Evolutionary conservation across 1,284 basidiomycete species (phyloP).

Genomic region (Puccinia polysora): DNA sequence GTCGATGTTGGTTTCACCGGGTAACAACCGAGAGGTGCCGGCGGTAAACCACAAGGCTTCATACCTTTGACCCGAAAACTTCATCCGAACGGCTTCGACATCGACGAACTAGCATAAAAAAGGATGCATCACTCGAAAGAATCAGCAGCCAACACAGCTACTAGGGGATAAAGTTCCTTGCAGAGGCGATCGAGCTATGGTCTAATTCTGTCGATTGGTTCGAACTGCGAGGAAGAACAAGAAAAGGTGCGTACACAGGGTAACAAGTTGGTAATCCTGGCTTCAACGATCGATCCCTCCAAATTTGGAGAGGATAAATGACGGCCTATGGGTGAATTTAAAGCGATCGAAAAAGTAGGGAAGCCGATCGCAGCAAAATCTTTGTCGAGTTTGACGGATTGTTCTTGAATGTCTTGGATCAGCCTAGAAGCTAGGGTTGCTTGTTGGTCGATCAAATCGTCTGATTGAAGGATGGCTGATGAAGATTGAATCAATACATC

Average conservation of each 20-base stretch:
- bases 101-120: slow-evolving; percentile 34
- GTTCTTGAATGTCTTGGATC: slow-evolving; percentile 58
- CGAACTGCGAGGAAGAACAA: not conserved
- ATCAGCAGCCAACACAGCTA: not conserved
- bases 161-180: not conserved
- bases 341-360: slow-evolving; percentile 61
- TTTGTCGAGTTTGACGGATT: slow-evolving; percentile 59
- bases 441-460: not conserved
- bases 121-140: no score
- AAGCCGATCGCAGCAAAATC: slow-evolving; percentile 66
- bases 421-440: slow-evolving; percentile 57
- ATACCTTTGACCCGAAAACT: slow-evolving; percentile 22
- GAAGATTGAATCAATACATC: slow-evolving; percentile 26
- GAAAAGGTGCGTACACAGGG: slow-evolving; percentile 62
- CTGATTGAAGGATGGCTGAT: slow-evolving; percentile 3
- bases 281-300: slow-evolving; percentile 64
- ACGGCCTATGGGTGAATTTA: slow-evolving; percentile 56
- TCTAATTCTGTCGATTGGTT: not conserved
- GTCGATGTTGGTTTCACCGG: slow-evolving; percentile 29
- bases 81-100: slow-evolving; percentile 41
- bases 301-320: slow-evolving; percentile 56
- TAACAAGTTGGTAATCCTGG: slow-evolving; percentile 62
- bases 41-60: slow-evolving; percentile 42
- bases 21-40: slow-evolving; percentile 7
- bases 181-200: not conserved